These are phyloP conservation scores for Penicillium sp. DNA, from an alignment of 2,329 filamentous ascomycete species.

Conservation along the genomic window DNA sequence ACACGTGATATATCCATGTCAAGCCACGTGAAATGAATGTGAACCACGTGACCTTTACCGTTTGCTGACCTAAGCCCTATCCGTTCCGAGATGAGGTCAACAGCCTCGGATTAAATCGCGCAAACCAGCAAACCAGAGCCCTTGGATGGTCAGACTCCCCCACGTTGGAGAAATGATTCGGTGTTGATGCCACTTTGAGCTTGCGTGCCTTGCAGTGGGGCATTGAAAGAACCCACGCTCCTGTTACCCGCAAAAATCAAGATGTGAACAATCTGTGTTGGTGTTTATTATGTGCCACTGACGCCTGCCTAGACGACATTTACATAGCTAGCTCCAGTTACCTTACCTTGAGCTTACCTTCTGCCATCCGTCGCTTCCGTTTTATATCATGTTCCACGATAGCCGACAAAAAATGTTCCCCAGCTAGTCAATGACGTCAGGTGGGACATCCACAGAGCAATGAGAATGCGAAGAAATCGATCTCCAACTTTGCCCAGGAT, in stretches of 20 bases:
- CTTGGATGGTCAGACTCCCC: not conserved
- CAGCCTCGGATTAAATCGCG: slow-evolving; percentile 6
- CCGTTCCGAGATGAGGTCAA: not conserved
- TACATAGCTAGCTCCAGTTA: not conserved
- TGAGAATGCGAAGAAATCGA: slow-evolving; percentile 6
- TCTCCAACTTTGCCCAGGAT: slow-evolving; percentile 10
- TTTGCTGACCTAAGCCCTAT: not conserved
- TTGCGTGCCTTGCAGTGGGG: slow-evolving; percentile 9
- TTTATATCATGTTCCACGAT: slow-evolving; percentile 10
- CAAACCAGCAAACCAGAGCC: slow-evolving; percentile 1
- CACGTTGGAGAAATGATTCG: slow-evolving; percentile 4
- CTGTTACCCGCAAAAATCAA: not conserved
- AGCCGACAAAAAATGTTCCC: slow-evolving; percentile 6
- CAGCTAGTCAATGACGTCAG: slow-evolving; percentile 17
- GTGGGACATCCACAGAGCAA: slow-evolving; percentile 6
- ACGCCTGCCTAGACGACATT: slow-evolving; percentile 6
- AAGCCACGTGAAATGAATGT: too few species aligned
- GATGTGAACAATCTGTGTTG: not conserved
- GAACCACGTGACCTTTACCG: slow-evolving; percentile 1
- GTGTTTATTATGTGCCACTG: slow-evolving; percentile 7
- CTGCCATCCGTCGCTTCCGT: not conserved
- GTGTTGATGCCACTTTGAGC: not conserved
- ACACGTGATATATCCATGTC: not conserved
- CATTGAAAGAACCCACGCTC: not conserved
- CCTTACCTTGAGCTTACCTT: not conserved